These are phyloP conservation scores for Mucor circinelloides DNA, from an alignment of 371 early-diverging fungal species.

Conservation along the genomic window DNA sequence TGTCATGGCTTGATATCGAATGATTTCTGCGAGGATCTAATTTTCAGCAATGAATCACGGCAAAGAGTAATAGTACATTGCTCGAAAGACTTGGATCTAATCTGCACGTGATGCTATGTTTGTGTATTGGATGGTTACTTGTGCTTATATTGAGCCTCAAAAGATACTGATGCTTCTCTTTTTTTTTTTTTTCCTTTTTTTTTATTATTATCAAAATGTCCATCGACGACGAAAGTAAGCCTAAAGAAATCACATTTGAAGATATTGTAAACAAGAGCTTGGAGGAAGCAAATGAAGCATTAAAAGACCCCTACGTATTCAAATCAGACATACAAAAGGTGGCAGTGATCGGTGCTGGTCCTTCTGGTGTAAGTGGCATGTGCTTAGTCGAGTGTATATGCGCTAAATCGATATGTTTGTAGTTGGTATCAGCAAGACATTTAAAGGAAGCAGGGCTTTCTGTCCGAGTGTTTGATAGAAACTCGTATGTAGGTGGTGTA, in stretches of 20 bases:
- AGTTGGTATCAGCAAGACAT: slow-evolving; percentile 17
- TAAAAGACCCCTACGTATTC: slow-evolving; percentile 22
- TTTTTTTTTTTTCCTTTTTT: neutral
- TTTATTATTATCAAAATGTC: neutral
- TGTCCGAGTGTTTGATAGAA: slow-evolving; percentile 26
- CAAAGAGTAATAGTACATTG: too few species aligned
- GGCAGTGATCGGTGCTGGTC: slow-evolving; percentile 31
- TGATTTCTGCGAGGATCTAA: neutral
- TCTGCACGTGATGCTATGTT: neutral
- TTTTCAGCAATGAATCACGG: neutral
- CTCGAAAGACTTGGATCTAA: too few species aligned
- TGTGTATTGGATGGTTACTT: neutral
- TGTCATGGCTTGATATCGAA: neutral
- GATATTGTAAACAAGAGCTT: neutral
- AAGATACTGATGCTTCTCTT: neutral
- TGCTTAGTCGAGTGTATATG: neutral
- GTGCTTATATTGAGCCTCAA: neutral
- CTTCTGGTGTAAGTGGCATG: slow-evolving; percentile 17
- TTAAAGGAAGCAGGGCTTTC: slow-evolving; percentile 20
- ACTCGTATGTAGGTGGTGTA: slow-evolving; percentile 21
- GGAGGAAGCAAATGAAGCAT: slow-evolving; percentile 19
- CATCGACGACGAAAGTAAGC: neutral
- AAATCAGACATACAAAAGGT: slow-evolving; percentile 24
- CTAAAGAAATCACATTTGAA: slow-evolving; percentile 7
- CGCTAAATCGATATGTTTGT: neutral